Base-by-base conservation (phyloP, 208 protist genomes). In the Wallacemonas sp. region DNA sequence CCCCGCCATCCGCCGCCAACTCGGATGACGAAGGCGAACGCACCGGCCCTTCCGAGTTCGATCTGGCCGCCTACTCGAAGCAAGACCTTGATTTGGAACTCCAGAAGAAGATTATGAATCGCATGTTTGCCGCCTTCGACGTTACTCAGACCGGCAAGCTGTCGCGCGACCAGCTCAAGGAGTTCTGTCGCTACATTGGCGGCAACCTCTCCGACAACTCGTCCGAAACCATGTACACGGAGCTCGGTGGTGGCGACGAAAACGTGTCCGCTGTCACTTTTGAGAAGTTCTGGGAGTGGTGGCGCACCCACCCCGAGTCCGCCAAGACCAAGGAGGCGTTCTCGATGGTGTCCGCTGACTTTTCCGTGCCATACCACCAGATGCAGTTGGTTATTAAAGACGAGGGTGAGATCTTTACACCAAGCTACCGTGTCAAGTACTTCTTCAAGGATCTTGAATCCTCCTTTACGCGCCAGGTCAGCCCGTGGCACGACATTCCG, bases 401-500 rank as follows among this genome's bases (percentile, higher is more conserved):
- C 66, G 79, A 86, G 24, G 89, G 89, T 19, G 84, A 95, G 58
- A 83, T 88, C 36, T 95, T 93, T 70, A 97, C 92, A 11, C 90
- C 92, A n/a, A 90, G 80, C 62, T 97, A 94, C 88, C 92, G 92
- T 47, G 84, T 97, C 22, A 77, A 81, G 72, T 97, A 92, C 77
- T 94, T 75, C 73, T 95, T 97, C 68, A 91, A 88, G 59, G 86
- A 95, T 51, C 45, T 95, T 14, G 88, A 97, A 58, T 95, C 84
- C 3, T 78, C 70, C 47, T 59, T 82, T 47, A 70, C 70, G 53
- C 80, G 84, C 24, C 85, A 90, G 70, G 83, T 97, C 28, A 95
- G 87, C 44, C 93, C 93, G 34, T 97, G 93, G 93, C 93, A 97
- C 66, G 93, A 97, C 73, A 84, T 97, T 21, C 93, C 91, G 15